phyloP scores from a whole-genome alignment of 2,329 filamentous ascomycete species.

The Fusarium clavum region DNA sequence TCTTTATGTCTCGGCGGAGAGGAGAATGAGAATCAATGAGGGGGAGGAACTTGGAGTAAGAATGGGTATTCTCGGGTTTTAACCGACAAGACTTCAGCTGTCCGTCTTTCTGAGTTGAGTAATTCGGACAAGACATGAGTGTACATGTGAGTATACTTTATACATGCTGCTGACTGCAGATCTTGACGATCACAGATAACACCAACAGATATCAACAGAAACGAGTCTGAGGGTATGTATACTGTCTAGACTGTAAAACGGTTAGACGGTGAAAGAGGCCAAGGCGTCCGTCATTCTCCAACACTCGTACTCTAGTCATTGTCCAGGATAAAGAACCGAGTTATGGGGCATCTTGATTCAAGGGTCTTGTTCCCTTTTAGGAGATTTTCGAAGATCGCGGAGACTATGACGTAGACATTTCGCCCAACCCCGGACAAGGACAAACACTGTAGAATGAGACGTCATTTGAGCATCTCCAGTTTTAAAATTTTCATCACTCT shows the following conservation, averaged over 20 bases:
- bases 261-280: conserved; percentile 5
- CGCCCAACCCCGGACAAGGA: conserved; percentile 2
- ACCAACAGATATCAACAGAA: neutral
- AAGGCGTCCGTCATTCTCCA: conserved; percentile 13
- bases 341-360: conserved; percentile 19
- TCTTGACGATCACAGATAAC: conserved; percentile 3
- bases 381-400: conserved; percentile 22
- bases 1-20: conserved; percentile 13
- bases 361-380: conserved; percentile 22
- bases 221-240: too few relatives aligned
- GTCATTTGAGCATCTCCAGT: conserved; percentile 25
- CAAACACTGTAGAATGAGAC: neutral
- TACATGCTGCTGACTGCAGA: neutral
- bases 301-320: conserved; percentile 17
- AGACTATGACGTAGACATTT: conserved; percentile 15
- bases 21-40: conserved; percentile 4
- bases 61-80: conserved; percentile 24
- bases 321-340: conserved; percentile 30
- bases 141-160: too few relatives aligned
- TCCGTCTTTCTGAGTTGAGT: neutral
- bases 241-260: too few relatives aligned
- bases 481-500: conserved; percentile 23
- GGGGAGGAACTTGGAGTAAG: conserved; percentile 25
- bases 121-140: neutral
- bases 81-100: neutral